Evolutionary conservation across 805 yeast genomes (phyloP).

Genomic region (Barnettozyma botsteinii): DNA sequence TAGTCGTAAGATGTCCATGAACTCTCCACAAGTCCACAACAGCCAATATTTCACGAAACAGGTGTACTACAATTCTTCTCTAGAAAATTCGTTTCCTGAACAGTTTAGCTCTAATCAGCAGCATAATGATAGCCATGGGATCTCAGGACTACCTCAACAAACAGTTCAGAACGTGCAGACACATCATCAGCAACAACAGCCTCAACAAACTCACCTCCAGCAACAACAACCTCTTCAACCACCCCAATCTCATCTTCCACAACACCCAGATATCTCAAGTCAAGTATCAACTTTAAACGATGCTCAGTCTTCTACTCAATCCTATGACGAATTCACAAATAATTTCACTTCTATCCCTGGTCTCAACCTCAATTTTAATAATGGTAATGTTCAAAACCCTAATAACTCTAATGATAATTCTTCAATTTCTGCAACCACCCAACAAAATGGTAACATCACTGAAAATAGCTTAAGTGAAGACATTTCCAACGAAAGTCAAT

Average conservation of each 20-base stretch:
- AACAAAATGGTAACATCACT: slow-evolving; percentile 3
- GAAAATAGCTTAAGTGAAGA: slow-evolving; percentile 8
- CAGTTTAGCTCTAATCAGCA: slow-evolving; percentile 8
- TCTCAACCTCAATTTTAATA: slow-evolving; percentile 15
- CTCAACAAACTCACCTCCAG: slow-evolving; percentile 1
- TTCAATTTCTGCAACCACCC: slow-evolving; percentile 1
- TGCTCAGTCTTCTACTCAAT: slow-evolving; percentile 3
- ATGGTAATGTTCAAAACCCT: background rate
- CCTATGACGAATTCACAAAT: slow-evolving; percentile 15
- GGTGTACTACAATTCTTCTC: slow-evolving; percentile 13
- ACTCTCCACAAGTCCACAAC: slow-evolving; percentile 19
- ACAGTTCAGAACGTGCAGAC: background rate
- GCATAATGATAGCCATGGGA: background rate
- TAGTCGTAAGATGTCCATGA: slow-evolving; percentile 15
- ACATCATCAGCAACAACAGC: slow-evolving; percentile 2
- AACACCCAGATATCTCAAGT: background rate
- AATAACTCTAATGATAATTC: slow-evolving; percentile 1
- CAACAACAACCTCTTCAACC: background rate
- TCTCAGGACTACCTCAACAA: background rate
- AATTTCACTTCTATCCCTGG: slow-evolving; percentile 20
- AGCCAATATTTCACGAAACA: slow-evolving; percentile 16
- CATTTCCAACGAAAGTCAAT: slow-evolving; percentile 2
- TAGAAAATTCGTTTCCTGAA: slow-evolving; percentile 21
- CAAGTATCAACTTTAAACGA: slow-evolving; percentile 1
- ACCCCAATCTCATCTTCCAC: slow-evolving; percentile 1